phyloP scores from a whole-genome alignment of 2,329 filamentous ascomycete genomes.

The Aspergillus neoniger region DNA sequence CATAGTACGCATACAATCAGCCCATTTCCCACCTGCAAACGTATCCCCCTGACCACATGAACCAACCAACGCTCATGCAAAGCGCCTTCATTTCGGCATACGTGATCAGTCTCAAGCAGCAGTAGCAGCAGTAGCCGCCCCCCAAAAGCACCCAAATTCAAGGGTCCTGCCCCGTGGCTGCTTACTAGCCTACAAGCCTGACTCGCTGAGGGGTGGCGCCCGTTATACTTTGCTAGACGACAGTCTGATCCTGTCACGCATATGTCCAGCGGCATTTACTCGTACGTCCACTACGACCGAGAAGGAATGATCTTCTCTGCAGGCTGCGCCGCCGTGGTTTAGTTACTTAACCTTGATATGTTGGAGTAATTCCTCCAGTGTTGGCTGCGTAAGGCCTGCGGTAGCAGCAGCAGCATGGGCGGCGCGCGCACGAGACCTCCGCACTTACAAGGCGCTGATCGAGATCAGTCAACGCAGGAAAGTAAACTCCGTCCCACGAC shows the following conservation, averaged over 20 bases:
- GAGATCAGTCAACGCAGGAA: background rate
- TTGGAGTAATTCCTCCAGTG: background rate
- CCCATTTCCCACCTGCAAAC: background rate
- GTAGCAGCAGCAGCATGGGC: background rate
- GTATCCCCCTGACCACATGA: background rate
- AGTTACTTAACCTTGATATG: background rate
- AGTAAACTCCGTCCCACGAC: background rate
- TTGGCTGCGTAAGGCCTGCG: background rate
- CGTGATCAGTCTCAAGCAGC: background rate
- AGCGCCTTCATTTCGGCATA: conserved; percentile 2
- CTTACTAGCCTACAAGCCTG: background rate
- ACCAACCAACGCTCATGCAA: background rate
- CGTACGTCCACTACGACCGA: conserved; percentile 1
- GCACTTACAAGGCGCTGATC: background rate
- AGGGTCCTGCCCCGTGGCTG: conserved; percentile 2
- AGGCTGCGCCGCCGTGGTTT: background rate
- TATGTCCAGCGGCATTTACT: background rate
- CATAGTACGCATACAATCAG: background rate
- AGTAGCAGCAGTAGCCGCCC: background rate
- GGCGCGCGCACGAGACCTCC: background rate
- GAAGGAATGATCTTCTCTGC: conserved; percentile 7
- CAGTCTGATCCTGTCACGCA: background rate
- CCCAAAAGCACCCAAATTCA: background rate
- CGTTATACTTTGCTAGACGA: background rate
- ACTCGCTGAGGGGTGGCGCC: background rate